These are phyloP conservation scores for Boletus sp. DNA, from an alignment of 768 basidiomycete genomes.

Conservation along the genomic window DNA sequence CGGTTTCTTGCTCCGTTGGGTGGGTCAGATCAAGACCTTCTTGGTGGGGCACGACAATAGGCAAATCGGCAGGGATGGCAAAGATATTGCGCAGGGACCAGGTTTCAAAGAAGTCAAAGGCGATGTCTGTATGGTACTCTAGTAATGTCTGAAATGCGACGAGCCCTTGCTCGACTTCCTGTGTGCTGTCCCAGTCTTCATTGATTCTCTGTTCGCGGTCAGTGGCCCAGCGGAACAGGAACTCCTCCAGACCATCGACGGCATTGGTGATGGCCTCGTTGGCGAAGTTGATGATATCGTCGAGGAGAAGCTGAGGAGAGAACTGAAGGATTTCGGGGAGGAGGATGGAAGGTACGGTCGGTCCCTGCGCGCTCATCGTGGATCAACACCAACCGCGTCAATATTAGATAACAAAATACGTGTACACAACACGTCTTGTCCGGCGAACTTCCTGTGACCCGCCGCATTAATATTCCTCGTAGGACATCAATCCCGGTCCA, in stretches of 20 bases:
- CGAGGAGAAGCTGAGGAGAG: constrained; percentile 79
- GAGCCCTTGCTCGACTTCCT: constrained; percentile 76
- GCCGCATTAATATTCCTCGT: neutral
- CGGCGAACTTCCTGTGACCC: neutral
- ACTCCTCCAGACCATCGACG: constrained; percentile 77
- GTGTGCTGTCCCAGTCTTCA: constrained; percentile 56
- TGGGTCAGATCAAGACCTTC: constrained; percentile 63
- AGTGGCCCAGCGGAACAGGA: constrained; percentile 73
- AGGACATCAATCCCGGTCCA: neutral
- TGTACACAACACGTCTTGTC: constrained; percentile 28
- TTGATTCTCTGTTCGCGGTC: constrained; percentile 49
- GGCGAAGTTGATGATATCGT: constrained; percentile 82
- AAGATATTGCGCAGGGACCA: constrained; percentile 91
- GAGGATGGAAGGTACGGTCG: constrained; percentile 25
- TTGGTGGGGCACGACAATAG: constrained; percentile 76
- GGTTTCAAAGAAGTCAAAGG: constrained; percentile 89
- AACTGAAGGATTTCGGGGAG: constrained; percentile 69
- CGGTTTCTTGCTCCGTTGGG: constrained; percentile 56
- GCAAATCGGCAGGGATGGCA: constrained; percentile 64
- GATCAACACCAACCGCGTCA: neutral
- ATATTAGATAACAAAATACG: constrained; percentile 13
- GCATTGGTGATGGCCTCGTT: constrained; percentile 77
- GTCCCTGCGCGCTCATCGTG: constrained; percentile 29
- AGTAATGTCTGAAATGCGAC: constrained; percentile 87
- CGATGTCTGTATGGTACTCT: constrained; percentile 85